Evolutionary conservation across 129 eudicot species (phyloP), one percentile per base, ranked within the genome.

Genomic region (Chrysanthemum lavandulifolium): DNA sequence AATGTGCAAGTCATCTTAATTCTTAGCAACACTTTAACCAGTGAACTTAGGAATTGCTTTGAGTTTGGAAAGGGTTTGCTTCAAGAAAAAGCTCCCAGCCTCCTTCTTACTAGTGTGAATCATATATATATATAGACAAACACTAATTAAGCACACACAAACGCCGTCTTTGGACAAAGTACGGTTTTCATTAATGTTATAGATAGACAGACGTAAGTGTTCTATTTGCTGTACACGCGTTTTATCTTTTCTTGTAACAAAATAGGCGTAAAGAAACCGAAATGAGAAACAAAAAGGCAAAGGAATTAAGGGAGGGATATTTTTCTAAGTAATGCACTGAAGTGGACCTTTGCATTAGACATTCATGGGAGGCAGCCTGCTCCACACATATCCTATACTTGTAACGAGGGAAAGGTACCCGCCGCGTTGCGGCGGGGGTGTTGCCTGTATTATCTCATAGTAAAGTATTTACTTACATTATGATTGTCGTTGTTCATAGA

Each of bases 321-420:
- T 25, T 77, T 71, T 74, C 65, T 54, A 40, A 75, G 67, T 45
- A 73, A 63, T 51, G 55, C 40, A 74, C 70, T 61, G 49, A 69
- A 78, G 76, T 78, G 81, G 81, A 77, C 76, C 81, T 70, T 53
- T 52, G 71, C 68, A 61, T 71, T 40, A 70, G 76, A 62, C 81
- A 70, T 78, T 63, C 66, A 78, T 78, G 82, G 82, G 82, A 65
- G 72, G 82, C 25, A 23, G 25, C 25, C 1, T 1, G 25, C 25
- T 23, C 25, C 25, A 23, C 25, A 23, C 25, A 23, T 23, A 23
- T 23, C 25, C 21, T 19, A 23, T 23, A 23, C 1, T 23, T 23
- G 25, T 23, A n/a, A n/a, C n/a, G n/a, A n/a, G n/a, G n/a, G n/a
- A n/a, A n/a, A n/a, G n/a, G n/a, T n/a, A n/a, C n/a, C n/a, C n/a